These are phyloP conservation scores for Podospora pseudopauciseta DNA, from an alignment of 495 filamentous ascomycete genomes.

Conservation along the genomic window DNA sequence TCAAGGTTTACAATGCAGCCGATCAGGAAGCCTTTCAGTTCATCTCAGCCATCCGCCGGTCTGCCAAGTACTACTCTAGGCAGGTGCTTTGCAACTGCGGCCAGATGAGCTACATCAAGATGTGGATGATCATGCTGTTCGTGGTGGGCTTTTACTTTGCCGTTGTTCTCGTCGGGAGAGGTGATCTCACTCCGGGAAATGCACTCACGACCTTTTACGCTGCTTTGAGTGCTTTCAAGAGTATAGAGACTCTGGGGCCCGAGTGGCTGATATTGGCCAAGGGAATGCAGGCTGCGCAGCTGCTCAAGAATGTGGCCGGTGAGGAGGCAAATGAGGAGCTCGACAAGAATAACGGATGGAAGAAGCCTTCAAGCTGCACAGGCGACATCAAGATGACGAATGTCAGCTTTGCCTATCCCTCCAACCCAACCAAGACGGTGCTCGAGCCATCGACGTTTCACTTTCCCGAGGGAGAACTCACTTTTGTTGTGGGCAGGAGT, in stretches of 20 bases:
- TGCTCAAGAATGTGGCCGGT: conserved; percentile 47
- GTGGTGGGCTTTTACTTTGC: conserved; percentile 93
- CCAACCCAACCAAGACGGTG: conserved; percentile 59
- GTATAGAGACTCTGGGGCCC: conserved; percentile 67
- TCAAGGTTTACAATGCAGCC: conserved; percentile 84
- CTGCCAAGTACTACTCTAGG: conserved; percentile 60
- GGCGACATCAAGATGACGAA: conserved; percentile 70
- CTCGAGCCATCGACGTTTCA: conserved; percentile 56
- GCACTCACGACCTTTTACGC: conserved; percentile 85
- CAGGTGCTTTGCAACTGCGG: conserved; percentile 65
- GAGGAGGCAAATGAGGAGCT: conserved; percentile 18
- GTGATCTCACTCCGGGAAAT: conserved; percentile 55
- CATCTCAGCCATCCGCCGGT: conserved; percentile 50
- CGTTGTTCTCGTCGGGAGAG: conserved; percentile 55
- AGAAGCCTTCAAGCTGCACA: conserved; percentile 36
- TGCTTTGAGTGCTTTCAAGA: conserved; percentile 69
- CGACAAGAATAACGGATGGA: conserved; percentile 26
- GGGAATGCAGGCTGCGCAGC: conserved; percentile 68
- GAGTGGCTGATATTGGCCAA: conserved; percentile 74
- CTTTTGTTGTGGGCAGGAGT: conserved; percentile 80
- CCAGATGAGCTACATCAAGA: conserved; percentile 67
- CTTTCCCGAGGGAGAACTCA: conserved; percentile 70
- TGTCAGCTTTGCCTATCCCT: conserved; percentile 83
- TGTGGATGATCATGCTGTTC: conserved; percentile 77
- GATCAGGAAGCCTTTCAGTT: conserved; percentile 67